These are phyloP conservation scores for Salix brachista DNA, from an alignment of 345 rosid species.

Conservation along the genomic window DNA sequence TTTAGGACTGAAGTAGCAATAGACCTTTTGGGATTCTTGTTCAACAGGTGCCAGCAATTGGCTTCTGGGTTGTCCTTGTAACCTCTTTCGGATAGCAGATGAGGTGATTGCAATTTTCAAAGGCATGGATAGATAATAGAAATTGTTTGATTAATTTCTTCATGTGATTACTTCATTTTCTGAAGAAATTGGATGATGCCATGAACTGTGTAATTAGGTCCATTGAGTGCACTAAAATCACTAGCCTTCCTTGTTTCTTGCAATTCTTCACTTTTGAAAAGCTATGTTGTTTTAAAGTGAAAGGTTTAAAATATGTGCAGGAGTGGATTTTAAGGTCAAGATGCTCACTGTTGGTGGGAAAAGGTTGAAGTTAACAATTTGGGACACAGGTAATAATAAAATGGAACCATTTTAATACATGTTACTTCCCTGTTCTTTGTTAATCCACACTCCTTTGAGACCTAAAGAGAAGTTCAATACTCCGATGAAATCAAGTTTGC, in stretches of 20 bases:
- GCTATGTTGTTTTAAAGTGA: background rate
- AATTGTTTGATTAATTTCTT: background rate
- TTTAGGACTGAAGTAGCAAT: too few species aligned
- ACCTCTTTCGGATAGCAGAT: background rate
- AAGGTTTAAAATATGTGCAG: conserved; percentile 32
- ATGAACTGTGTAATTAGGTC: background rate
- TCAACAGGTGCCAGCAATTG: too few species aligned
- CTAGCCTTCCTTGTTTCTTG: background rate
- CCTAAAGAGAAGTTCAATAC: background rate
- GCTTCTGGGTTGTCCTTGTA: background rate
- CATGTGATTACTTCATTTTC: background rate
- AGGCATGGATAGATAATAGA: background rate
- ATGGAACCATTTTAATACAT: too few species aligned
- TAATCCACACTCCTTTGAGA: background rate
- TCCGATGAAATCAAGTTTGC: background rate
- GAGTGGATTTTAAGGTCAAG: conserved; percentile 96
- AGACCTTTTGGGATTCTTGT: too few species aligned
- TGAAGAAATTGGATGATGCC: background rate
- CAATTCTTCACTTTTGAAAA: background rate
- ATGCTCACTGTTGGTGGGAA: conserved; percentile 62
- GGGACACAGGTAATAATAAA: conserved; percentile 79
- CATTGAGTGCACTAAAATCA: background rate
- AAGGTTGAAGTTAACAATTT: conserved; percentile 79
- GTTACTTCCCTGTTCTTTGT: background rate
- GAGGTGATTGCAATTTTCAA: background rate